Evolutionary conservation across 352 stramenopile genomes (phyloP).

Genomic region (Albugo laibachii): DNA sequence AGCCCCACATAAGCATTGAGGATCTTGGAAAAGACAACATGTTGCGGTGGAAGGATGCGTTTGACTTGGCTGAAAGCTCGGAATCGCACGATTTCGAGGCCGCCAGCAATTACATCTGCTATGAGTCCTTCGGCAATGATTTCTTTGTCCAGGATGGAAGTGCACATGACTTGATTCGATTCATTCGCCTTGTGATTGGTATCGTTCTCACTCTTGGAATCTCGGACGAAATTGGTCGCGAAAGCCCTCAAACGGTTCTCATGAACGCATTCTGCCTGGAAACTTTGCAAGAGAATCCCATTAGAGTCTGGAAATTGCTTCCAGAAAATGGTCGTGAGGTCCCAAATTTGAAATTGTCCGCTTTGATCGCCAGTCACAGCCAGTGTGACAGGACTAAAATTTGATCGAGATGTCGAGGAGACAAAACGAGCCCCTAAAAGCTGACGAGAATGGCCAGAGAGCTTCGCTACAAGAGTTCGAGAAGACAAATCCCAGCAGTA

Average conservation of each 20-base stretch:
- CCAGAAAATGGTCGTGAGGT: conserved; percentile 14
- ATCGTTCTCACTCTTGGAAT: no score
- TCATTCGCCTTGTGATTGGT: no score
- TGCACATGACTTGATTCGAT: no score
- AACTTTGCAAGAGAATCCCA: conserved; percentile 6
- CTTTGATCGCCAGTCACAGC: conserved; percentile 47
- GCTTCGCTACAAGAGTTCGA: conserved; percentile 22
- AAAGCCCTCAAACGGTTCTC: no score
- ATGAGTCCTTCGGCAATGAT: conserved; percentile 10
- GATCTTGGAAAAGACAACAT: conserved; percentile 34
- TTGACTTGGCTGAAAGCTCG: conserved; percentile 18
- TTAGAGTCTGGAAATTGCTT: conserved; percentile 13
- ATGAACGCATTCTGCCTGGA: no score
- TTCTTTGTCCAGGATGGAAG: not conserved
- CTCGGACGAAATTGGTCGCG: no score
- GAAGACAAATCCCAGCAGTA: conserved; percentile 53
- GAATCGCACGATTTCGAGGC: conserved; percentile 31
- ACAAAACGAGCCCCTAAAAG: conserved; percentile 53
- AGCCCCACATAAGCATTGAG: conserved; percentile 38
- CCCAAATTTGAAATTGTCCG: conserved; percentile 65
- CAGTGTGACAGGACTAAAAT: not conserved
- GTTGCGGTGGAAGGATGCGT: conserved; percentile 14
- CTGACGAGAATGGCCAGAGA: conserved; percentile 39
- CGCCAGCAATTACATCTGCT: conserved; percentile 27
- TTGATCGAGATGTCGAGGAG: conserved; percentile 4